Evolutionary conservation across 768 basidiomycete genomes (phyloP), one percentile per base, ranked within the genome.

Genomic region (Lentinula edodes): DNA sequence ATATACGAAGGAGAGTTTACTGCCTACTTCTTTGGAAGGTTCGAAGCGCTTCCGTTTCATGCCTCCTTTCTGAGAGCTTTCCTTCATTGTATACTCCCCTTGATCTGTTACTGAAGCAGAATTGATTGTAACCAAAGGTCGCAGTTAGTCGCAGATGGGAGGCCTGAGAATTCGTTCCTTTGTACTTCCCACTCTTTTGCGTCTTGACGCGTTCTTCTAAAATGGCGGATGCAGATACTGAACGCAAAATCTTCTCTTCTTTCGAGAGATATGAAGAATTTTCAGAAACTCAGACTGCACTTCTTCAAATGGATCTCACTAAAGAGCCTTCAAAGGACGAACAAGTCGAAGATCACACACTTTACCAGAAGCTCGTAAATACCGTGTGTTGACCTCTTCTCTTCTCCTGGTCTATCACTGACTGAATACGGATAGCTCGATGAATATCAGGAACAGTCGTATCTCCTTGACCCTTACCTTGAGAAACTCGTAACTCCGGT

Each of bases 371-470:
- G 62, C 73, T 89, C 8, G 68, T 64, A 10, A 58, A 73, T 45
- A 84, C 85, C 60, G 88, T 89, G 71, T 68, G 85, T 76, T 18
- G 3, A n/a, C 5, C 20, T 38, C 41, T 48, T 52, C 34, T 41
- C 36, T 32, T 63, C 18, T 38, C 42, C 51, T 53, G 7, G 20
- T 28, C 48, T 61, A n/a, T 28, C 28, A 28, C 28, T 48, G 16
- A 42, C 53, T 64, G 41, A 56, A 57, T 20, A 36, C 48, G 35
- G 32, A 28, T 62, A 98, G 96, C 81, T 98, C 34, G 84, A 85
- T 69, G 84, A 88, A 69, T 98, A 96, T 69, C 95, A 96, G 71
- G 95, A 98, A 63, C 93, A 96, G 66, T 81, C 95, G 2, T 92
- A 94, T 71, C 82, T 99, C 3, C 79, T 98, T 12, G 97, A 99